A percentile compares a stretch with the other conserved stretches of the same genome.
Evolutionary conservation across 2,329 filamentous ascomycete genomes (phyloP).

Genomic region (Apiospora marii): DNA sequence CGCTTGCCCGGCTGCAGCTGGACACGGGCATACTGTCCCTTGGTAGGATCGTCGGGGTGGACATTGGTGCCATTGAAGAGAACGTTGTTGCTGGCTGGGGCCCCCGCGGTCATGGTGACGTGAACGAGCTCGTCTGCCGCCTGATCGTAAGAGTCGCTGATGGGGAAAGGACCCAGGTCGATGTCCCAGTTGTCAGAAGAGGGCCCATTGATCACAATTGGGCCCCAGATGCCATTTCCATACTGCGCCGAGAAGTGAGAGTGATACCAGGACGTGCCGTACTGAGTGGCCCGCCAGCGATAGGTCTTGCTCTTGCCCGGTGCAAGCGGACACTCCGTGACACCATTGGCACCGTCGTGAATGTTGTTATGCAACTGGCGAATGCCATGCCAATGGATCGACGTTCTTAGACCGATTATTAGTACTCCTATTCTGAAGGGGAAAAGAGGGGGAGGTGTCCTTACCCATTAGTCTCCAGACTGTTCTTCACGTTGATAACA

Average conservation of each 20-base stretch:
- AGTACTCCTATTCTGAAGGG: not conserved
- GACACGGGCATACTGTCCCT: conserved; percentile 44
- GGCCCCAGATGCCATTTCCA: conserved; percentile 59
- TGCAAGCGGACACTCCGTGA: conserved; percentile 52
- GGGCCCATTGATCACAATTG: conserved; percentile 59
- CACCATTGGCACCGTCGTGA: conserved; percentile 54
- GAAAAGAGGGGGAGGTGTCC: conserved; percentile 43
- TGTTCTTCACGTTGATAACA: conserved; percentile 74
- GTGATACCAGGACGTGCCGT: conserved; percentile 45
- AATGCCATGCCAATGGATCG: conserved; percentile 58
- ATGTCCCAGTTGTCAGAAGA: conserved; percentile 58
- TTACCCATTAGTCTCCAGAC: conserved; percentile 56
- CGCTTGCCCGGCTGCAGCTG: conserved; percentile 52
- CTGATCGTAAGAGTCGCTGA: conserved; percentile 59
- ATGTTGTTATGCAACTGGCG: conserved; percentile 52
- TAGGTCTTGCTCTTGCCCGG: conserved; percentile 45
- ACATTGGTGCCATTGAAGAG: conserved; percentile 55
- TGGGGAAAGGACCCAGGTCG: conserved; percentile 57
- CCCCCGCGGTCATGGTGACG: conserved; percentile 26
- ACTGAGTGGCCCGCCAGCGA: conserved; percentile 46
- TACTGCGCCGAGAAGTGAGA: conserved; percentile 59
- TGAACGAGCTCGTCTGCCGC: conserved; percentile 38
- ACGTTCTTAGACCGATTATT: conserved; percentile 37
- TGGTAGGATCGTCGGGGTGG: conserved; percentile 38
- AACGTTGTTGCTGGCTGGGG: conserved; percentile 47